These are phyloP conservation scores for Plectosphaerella sp. DNA, from an alignment of 2,329 filamentous ascomycete species.

Conservation along the genomic window DNA sequence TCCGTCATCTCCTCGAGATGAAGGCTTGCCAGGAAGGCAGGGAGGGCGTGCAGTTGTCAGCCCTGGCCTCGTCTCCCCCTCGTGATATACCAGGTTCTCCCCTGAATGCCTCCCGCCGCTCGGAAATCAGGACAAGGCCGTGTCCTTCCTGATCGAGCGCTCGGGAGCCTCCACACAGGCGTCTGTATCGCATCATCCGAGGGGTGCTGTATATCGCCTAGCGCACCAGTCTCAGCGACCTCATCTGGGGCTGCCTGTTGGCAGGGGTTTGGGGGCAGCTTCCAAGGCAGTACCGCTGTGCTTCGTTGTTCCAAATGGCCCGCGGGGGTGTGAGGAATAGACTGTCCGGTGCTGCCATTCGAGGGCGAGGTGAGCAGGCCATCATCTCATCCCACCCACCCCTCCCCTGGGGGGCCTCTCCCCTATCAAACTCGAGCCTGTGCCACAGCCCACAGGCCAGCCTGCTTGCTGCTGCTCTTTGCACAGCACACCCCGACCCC, in stretches of 20 bases:
- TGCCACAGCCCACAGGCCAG: background rate
- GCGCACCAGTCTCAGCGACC: background rate
- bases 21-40: too few relatives aligned
- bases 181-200: background rate
- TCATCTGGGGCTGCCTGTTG: background rate
- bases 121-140: background rate
- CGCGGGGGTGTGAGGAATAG: background rate
- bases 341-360: background rate
- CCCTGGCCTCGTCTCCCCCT: too few relatives aligned
- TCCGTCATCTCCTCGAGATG: too few relatives aligned
- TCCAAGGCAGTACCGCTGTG: background rate
- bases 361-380: background rate
- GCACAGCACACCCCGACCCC: background rate
- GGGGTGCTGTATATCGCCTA: background rate
- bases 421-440: too few relatives aligned
- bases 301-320: background rate
- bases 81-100: too few relatives aligned
- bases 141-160: background rate
- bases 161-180: background rate
- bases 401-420: too few relatives aligned
- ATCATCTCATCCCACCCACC: too few relatives aligned
- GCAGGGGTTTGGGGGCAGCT: background rate
- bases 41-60: too few relatives aligned
- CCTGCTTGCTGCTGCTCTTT: background rate
- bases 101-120: too few relatives aligned